Base-by-base conservation (phyloP, 2,329 filamentous ascomycete species). In the Aspergillus fischeri region DNA sequence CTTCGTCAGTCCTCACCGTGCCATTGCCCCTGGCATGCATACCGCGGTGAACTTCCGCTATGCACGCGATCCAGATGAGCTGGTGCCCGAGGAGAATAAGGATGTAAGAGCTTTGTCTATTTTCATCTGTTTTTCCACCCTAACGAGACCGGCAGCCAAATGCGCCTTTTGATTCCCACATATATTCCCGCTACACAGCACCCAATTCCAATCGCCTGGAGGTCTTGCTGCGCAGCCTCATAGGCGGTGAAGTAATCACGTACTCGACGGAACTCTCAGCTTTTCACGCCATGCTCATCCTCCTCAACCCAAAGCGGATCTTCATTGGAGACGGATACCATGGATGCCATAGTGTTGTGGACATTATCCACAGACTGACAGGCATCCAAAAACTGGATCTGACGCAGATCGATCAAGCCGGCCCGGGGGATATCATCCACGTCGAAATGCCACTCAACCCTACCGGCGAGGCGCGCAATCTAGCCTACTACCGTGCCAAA, bases 401-500 rank as follows among this genome's bases (percentile, higher is more conserved):
- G 8, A 84, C 87, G 67, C 78, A 85, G 10, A 78, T 81, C 10
- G 83, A 84, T 49, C 83, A 84, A 32, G 80, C 97, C 1, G 80
- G 84, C 17, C 76, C 83, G 3, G 92, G 92, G 2, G 93, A 97
- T 72, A 78, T 97, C 4, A 81, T 97, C 53, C 90, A 96, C 70
- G 80, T 97, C 52, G 93, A 97, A 78, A 97, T 92, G 5, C 93
- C 93, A 0, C 79, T 96, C 48, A 97, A 97, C 74, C 93, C 93
- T 0, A 88, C 87, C 0, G 93, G 93, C 53, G 86, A 88, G 67
- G 91, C 91, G 0, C 86, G 84, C 63, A 80, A 89, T 66, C 85
- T 97, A 41, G 78, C 79, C 32, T 75, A 78, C 54, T 95, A 89
- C 72, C 89, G 91, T 1, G 79, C 83, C 1, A 83, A 84, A 63